Base-by-base conservation (phyloP, 2,329 filamentous ascomycete species). In the Talaromyces sp. region DNA sequence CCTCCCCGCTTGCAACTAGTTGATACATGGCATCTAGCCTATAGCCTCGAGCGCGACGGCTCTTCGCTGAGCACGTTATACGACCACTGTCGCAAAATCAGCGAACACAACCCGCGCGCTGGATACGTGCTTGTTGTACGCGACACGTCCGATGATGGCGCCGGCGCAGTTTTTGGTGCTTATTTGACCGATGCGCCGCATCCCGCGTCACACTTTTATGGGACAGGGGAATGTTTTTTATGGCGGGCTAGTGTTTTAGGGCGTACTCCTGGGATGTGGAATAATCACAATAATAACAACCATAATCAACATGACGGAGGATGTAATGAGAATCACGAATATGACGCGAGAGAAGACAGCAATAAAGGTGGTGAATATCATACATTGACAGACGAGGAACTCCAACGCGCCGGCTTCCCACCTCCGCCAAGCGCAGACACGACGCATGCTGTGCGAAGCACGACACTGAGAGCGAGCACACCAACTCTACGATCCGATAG, bases 191-290 rank as follows among this genome's bases (percentile, higher is more conserved):
- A 99, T 75, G 84, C 90, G 60, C 93, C 94, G 11, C 91, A 90
- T 70, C 91, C 92, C 0, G 83, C 87, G 1, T 80, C 92, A 2
- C 90, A 93, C 68, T 99, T 97, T 82, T 99, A 91, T 77, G 95
- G 95, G 72, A 97, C 92, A 13, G 95, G 95, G 72, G 95, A 99
- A 78, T 98, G 94, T 78, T 99, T 96, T 77, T 86, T 96, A 68
- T 96, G 92, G 92, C 87, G 90, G 57, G 90, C 91, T 0, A 87
- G 88, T 52, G 79, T 90, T 3, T 81, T 93, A 39, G 82, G 87
- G 72, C 81, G 27, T 16, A 37, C 48, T 9, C 78, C 78, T 16
- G 71, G 80, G 41, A 60, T 76, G 31, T 61, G 14, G 27, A 56
- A 43, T 47, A 60, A 39, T 45, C 19, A 65, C 16, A 19, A 41